Conservation (phyloP, 768 basidiomycete species). For the Mycena chlorophos region DNA sequence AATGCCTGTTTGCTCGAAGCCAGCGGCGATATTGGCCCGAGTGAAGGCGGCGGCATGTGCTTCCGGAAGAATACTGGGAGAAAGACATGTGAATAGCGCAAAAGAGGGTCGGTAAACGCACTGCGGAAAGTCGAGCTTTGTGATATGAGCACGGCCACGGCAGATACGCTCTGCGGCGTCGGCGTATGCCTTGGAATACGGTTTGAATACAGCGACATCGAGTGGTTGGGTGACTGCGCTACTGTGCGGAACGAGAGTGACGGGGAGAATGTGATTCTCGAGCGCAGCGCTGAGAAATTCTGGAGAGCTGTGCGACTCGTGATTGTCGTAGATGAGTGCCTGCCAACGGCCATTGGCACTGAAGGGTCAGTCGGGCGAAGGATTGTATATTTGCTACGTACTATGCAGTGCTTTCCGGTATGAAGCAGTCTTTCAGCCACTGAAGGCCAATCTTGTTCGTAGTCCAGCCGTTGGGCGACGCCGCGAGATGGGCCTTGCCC, state of each 20-base stretch:
- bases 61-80: not conserved
- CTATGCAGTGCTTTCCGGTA: not conserved
- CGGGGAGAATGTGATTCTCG: not conserved
- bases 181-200: not conserved
- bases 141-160: not conserved
- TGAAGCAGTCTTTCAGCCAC: not conserved
- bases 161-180: not conserved
- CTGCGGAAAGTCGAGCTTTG: not conserved
- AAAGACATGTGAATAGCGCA: not conserved
- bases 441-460: not conserved
- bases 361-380: not conserved
- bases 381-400: too few relatives aligned
- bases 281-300: not conserved
- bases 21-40: not conserved
- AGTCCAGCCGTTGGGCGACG: not conserved
- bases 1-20: not conserved
- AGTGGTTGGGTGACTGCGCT: not conserved
- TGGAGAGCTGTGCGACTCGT: not conserved
- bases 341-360: not conserved
- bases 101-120: not conserved
- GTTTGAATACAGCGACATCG: not conserved
- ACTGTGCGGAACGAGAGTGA: not conserved
- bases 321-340: not conserved
- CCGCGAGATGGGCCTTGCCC: not conserved
- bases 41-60: not conserved